phyloP scores from a whole-genome alignment of 768 basidiomycete genomes.

The Floccularia luteovirens region DNA sequence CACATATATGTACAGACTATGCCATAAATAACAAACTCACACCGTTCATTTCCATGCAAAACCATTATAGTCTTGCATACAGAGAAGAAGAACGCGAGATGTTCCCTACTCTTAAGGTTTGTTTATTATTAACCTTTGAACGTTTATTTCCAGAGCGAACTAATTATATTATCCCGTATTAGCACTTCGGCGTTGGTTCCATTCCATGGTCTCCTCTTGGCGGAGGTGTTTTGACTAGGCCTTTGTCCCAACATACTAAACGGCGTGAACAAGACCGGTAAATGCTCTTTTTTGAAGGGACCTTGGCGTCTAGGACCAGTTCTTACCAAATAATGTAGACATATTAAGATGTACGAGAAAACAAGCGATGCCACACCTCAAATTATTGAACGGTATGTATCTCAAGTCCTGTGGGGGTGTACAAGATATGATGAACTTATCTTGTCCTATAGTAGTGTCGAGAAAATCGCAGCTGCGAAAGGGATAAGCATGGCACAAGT shows the following conservation, averaged over 20 bases:
- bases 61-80: conserved; percentile 52
- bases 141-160: conserved; percentile 6
- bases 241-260: conserved; percentile 28
- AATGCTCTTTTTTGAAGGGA: conserved; percentile 11
- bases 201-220: conserved; percentile 58
- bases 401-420: background rate
- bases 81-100: conserved; percentile 59
- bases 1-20: conserved; percentile 31
- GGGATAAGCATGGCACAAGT: conserved; percentile 51
- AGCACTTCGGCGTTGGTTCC: conserved; percentile 45
- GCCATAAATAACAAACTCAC: conserved; percentile 49
- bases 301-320: background rate
- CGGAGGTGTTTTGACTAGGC: conserved; percentile 44
- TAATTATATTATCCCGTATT: conserved; percentile 3
- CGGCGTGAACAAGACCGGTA: conserved; percentile 31
- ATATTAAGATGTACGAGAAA: conserved; percentile 5
- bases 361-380: conserved; percentile 19
- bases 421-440: background rate
- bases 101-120: conserved; percentile 49
- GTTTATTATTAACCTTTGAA: too few relatives aligned
- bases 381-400: conserved; percentile 27
- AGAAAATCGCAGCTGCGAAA: conserved; percentile 45
- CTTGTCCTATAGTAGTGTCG: too few relatives aligned
- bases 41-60: conserved; percentile 64
- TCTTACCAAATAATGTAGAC: too few relatives aligned